Evolutionary conservation across 805 yeast species (phyloP), one percentile per base, ranked within the genome.

Genomic region (Schwanniomyces polymorphus): DNA sequence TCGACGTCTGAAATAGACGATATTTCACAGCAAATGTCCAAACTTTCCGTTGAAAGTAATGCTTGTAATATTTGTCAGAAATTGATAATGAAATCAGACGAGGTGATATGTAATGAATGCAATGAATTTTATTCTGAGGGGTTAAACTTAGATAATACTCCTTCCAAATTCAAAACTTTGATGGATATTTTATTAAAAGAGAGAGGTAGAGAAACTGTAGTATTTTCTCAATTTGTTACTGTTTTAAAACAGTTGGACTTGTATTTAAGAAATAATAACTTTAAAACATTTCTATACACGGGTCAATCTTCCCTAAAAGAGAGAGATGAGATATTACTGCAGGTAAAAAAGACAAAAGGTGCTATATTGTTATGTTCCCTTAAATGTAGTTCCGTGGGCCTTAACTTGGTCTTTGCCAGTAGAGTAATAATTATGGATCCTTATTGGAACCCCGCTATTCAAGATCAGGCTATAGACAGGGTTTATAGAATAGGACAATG

Each of bases 351-450:
- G 7, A 33, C 39, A 12, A 17, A 37, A 35, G 27, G 29, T 12
- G 38, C 27, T 42, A 70, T 90, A 2, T 59, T 90, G 9, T 65
- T 90, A 16, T 63, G 89, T 16, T 86, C 94, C 8, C 65, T 89
- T 51, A 89, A 88, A 61, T 92, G 96, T 1, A 96, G 96, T 16
- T 96, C 96, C 10, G 96, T 88, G 16, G 97, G 97, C 0, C 70
- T 89, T 52, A 89, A 90, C 57, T 68, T 89, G 50, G 89, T 94
- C 0, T 80, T 84, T 45, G 94, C 96, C 0, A 83, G 85, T 0
- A 76, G 79, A 33, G 96, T 91, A 2, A 88, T 81, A 55, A 74
- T 89, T 76, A 82, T 90, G 85, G 96, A 90, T 57, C 96, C 96
- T 0, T 90, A 95, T 90, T 89, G 97, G 97, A 76, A 77, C 54